Percentiles rank a stretch among this genome's conserved stretches.
phyloP scores from a whole-genome alignment of 2,329 filamentous ascomycete genomes.

The Pseudonectria foliicola region DNA sequence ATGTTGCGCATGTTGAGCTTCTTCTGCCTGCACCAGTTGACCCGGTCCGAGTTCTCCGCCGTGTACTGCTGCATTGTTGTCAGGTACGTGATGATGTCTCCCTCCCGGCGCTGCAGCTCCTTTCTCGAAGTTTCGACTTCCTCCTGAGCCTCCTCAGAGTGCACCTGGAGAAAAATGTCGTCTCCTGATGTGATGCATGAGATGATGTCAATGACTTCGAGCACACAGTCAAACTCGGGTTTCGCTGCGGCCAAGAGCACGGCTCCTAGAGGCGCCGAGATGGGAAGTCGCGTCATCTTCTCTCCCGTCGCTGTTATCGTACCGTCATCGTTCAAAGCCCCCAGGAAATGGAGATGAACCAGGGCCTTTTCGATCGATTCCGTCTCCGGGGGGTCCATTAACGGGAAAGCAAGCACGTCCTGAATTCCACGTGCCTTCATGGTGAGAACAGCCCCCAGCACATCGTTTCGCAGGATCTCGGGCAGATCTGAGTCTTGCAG shows the following conservation, averaged over 20 bases:
- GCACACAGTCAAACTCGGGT: conserved; percentile 63
- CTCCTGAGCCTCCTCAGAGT: conserved; percentile 49
- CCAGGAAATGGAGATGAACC: conserved; percentile 70
- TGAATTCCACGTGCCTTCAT: conserved; percentile 89
- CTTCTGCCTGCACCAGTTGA: conserved; percentile 51
- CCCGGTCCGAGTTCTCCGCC: conserved; percentile 47
- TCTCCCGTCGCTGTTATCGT: conserved; percentile 66
- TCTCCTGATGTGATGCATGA: conserved; percentile 56
- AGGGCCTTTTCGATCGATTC: conserved; percentile 78
- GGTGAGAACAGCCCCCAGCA: conserved; percentile 77
- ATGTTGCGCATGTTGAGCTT: conserved; percentile 54
- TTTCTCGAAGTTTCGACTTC: conserved; percentile 46
- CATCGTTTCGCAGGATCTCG: conserved; percentile 85
- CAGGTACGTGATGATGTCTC: conserved; percentile 58
- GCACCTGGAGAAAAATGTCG: conserved; percentile 54
- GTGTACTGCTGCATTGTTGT: conserved; percentile 57
- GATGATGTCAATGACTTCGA: conserved; percentile 81
- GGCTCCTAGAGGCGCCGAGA: conserved; percentile 72
- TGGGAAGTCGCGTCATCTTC: conserved; percentile 74
- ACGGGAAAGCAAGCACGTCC: conserved; percentile 74
- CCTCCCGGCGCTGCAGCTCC: conserved; percentile 54
- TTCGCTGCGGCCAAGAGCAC: conserved; percentile 74
- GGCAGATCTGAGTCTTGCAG: conserved; percentile 71
- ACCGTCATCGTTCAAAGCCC: conserved; percentile 65
- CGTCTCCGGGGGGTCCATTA: conserved; percentile 72